Evolutionary conservation across 805 yeast genomes (phyloP), one percentile per base, ranked within the genome.

Genomic region (Pichia sporocuriosa): DNA sequence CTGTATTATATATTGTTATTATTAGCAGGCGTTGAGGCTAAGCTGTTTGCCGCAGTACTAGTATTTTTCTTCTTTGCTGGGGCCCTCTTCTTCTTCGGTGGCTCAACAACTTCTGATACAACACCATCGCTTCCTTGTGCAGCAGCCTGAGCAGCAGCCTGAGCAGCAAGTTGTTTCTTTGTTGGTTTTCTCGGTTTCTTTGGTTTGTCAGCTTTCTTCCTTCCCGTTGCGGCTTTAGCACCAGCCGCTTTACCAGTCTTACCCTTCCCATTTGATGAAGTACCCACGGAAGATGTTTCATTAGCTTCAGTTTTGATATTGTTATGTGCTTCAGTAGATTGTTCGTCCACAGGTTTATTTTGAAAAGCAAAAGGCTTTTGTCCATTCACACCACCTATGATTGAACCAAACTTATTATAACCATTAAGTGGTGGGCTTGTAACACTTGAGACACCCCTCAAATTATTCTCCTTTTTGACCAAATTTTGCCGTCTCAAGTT

Each of bases 401-500:
- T n/a, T 11, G 44, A 40, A 15, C 34, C 34, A 35, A 35, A 39
- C 13, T 37, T 27, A 4, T 37, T 39, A 25, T 32, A 26, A 9
- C 37, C 37, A 11, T 33, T 33, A 27, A 32, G 32, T 24, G 40
- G 38, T 19, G 37, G 33, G 19, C 32, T 44, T 30, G 37, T 44
- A 19, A 23, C 26, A 37, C 23, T 31, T 16, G 42, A 37, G 9
- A 35, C 9, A 3, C 47, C 45, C 26, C 37, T 42, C 9, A 30
- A 23, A 21, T 27, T 38, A 28, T 39, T 39, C 16, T 44, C 46
- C 15, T 42, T 39, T 19, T 47, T 47, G 2, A 26, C n/a, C 19
- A 34, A 26, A 9, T 34, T 42, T 26, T 44, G 46, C 13, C 25
- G 30, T 41, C 95, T 70, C 64, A 84, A 78, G 62, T 84, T 93